Percentiles rank a stretch among this genome's conserved stretches.
Evolutionary conservation across 106 monocot genomes (phyloP).

Genomic region (Dendrobium catenatum): DNA sequence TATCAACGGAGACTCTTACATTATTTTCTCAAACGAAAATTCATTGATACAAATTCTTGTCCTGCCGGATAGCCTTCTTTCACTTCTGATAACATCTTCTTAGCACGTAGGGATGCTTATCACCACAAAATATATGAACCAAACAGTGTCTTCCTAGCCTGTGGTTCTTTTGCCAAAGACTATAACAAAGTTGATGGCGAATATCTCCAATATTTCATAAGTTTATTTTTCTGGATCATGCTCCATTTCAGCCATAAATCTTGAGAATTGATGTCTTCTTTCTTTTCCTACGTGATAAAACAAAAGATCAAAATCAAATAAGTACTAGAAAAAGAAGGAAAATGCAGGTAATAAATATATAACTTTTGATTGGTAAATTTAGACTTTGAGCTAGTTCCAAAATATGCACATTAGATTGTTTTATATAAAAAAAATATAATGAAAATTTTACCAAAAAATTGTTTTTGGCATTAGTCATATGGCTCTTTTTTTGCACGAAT

Average conservation of each 20-base stretch:
- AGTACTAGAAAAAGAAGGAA: no score
- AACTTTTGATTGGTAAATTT: no score
- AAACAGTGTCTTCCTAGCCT: constrained; percentile 10
- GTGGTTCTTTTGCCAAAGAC: constrained; percentile 24
- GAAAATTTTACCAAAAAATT: not conserved
- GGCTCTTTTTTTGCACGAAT: not conserved
- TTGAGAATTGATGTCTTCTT: constrained; percentile 25
- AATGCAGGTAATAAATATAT: no score
- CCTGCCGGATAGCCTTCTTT: no score
- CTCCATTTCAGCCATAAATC: constrained; percentile 15
- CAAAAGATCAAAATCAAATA: not conserved
- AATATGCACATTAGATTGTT: no score
- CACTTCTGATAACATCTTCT: no score
- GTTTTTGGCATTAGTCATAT: not conserved
- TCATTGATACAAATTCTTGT: no score
- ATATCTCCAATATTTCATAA: constrained; percentile 10
- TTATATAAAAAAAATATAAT: no score
- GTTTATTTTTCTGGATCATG: constrained; percentile 21
- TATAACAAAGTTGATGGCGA: constrained; percentile 15
- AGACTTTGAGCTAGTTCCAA: no score
- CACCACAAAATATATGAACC: constrained; percentile 25
- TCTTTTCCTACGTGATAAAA: constrained; percentile 2
- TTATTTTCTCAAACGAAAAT: no score
- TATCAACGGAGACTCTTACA: no score
- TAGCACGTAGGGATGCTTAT: constrained; percentile 14